Percentiles rank a stretch among this genome's conserved stretches.
Conservation (phyloP, 2,329 filamentous ascomycete species). For the Clarireedia monteithiana region DNA sequence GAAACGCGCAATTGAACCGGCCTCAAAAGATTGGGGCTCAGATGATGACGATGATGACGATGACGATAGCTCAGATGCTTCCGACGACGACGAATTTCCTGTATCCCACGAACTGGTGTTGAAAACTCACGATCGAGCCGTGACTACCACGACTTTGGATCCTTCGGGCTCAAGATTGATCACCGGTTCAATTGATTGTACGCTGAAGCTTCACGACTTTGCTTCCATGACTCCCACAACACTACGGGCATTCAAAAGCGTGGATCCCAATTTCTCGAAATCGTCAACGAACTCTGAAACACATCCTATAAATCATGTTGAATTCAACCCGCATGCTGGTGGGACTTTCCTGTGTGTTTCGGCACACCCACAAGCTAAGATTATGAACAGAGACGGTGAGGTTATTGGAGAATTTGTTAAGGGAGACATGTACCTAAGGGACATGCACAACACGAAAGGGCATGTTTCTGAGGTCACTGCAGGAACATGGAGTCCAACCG, state of each 20-base stretch:
- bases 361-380: conserved; percentile 81
- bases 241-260: conserved; percentile 82
- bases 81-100: conserved; percentile 79
- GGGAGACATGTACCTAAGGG: conserved; percentile 95
- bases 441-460: conserved; percentile 97
- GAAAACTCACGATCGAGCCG: conserved; percentile 83
- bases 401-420: conserved; percentile 84
- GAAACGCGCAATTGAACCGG: conserved; percentile 24
- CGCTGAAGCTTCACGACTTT: conserved; percentile 89
- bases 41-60: conserved; percentile 40
- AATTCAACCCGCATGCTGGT: conserved; percentile 79
- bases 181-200: conserved; percentile 87
- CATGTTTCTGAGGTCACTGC: conserved; percentile 88
- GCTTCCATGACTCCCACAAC: conserved; percentile 93
- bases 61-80: conserved; percentile 52
- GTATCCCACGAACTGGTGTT: conserved; percentile 88
- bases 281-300: conserved; percentile 64
- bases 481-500: conserved; percentile 83
- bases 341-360: conserved; percentile 78
- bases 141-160: conserved; percentile 80
- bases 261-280: conserved; percentile 80
- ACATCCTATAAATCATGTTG: conserved; percentile 77
- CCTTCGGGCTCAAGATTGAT: conserved; percentile 76
- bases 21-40: conserved; percentile 32
- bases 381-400: conserved; percentile 84